phyloP scores from a whole-genome alignment of 2,329 filamentous ascomycete genomes.

The Lojkania enalia region DNA sequence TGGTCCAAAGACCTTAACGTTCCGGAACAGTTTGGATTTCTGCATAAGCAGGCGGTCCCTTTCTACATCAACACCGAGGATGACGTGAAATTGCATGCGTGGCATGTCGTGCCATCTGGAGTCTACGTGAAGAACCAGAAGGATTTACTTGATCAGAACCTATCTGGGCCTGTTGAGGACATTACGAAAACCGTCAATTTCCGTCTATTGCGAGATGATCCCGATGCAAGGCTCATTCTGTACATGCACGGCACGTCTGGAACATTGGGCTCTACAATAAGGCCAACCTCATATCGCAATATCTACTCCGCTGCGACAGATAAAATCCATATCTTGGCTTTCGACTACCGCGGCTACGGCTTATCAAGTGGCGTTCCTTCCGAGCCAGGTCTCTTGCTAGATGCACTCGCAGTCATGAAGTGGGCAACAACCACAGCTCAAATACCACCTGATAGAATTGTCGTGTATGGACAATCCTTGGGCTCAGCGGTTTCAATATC shows the following conservation, averaged over 20 bases:
- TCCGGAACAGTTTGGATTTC: constrained; percentile 1
- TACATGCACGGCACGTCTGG: constrained; percentile 64
- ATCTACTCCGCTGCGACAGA: constrained; percentile 52
- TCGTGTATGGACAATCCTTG: constrained; percentile 63
- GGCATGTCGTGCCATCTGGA: constrained; percentile 56
- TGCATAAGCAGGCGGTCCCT: constrained; percentile 54
- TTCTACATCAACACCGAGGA: constrained; percentile 51
- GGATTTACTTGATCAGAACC: constrained; percentile 48
- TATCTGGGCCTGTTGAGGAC: constrained; percentile 54
- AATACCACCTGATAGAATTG: constrained; percentile 59
- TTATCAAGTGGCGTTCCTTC: constrained; percentile 57
- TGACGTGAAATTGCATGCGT: constrained; percentile 51
- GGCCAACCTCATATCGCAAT: constrained; percentile 60
- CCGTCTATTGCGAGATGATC: constrained; percentile 64
- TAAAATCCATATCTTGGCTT: constrained; percentile 60
- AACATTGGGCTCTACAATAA: constrained; percentile 59
- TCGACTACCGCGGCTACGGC: constrained; percentile 67
- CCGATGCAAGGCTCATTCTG: constrained; percentile 64
- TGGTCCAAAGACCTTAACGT: not conserved
- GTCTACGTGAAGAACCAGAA: constrained; percentile 50
- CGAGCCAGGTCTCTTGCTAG: constrained; percentile 58
- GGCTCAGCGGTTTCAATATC: constrained; percentile 58
- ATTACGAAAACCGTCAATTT: constrained; percentile 64
- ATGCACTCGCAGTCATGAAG: constrained; percentile 57
- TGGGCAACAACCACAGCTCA: constrained; percentile 58